Base-by-base conservation (phyloP, 2,329 filamentous ascomycete genomes). In the Colletotrichum truncatum region DNA sequence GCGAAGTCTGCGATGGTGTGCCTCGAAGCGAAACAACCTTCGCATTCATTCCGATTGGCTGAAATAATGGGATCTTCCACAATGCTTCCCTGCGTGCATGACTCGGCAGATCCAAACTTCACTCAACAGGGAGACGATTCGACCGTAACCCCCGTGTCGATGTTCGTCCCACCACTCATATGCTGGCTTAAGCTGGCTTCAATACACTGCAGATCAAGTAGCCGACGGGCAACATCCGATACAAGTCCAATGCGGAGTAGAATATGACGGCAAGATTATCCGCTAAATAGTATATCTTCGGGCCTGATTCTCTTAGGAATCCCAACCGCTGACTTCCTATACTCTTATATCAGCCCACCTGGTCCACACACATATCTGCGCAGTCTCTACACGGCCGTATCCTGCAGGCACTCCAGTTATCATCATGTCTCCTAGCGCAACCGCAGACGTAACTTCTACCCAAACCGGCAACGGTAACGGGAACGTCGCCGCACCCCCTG, bases 361-460 rank as follows among this genome's bases (percentile, higher is more conserved):
- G 25, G 25, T 16, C 39, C 14, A 45, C 30, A 38, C 30, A 38
- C 30, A 8, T 12, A 23, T 45, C 30, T n/a, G 11, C 28, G 14
- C 23, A 18, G 8, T 26, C 28, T 34, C 39, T 28, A 38, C 23
- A 43, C 16, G 18, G 39, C 23, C 39, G 25, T 7, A 12, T 25
- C 39, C 14, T 28, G 21, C 21, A 41, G 26, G 18, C 49, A 23
- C 12, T 11, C 32, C 45, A 9, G 7, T 23, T 14, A 9, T 10
- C 46, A 58, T 11, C 26, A 64, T 64, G 61, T 64, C 61, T 45
- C 54, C 54, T 25, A 58, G 45, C 38, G 61, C 61, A n/a, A 53
- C 39, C 8, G 12, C 61, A 25, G 46, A 59, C 18, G 25, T 18
- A 6, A 34, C 25, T n/a, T 36, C 53, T 16, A 36, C 18, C 23